Evolutionary conservation across 2,329 filamentous ascomycete species (phyloP), one percentile per base, ranked within the genome.

Genomic region (Neodidymelliopsis sp.): DNA sequence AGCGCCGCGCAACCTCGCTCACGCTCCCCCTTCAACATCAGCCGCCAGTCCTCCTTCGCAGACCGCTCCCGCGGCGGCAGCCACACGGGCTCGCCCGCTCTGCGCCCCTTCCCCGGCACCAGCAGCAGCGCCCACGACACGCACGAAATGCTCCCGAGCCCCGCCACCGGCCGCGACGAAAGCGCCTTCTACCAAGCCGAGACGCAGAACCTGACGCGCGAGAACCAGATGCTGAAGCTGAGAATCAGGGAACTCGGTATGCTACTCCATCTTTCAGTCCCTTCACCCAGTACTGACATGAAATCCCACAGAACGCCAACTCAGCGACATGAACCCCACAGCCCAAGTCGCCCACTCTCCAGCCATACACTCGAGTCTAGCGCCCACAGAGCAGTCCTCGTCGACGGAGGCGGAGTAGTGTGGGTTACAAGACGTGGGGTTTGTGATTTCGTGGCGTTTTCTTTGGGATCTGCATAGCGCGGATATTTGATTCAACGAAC

Each of bases 151-250:
- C 73, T 81, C 36, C 77, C 88, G 1, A 82, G 81, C n/a, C 63
- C 72, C 2, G 63, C 65, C 0, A 59, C 54, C 0, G 42, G 46
- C 6, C 79, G 88, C 13, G 89, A 91, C 62, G 89, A 92, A 68
- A 86, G 82, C 56, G 86, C 87, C 1, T 91, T 91, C 69, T 92
- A 92, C 63, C 88, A 91, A 69, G 89, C 89, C 4, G 89, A 93
- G 74, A 90, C 88, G 1, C 87, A 90, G 72, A 91, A 84, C 74
- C 73, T 93, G 62, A 82, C 85, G 16, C 80, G 89, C 19, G 89
- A 92, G 75, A 93, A 92, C 60, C 89, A 92, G 72, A 91, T 93
- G 89, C 76, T 93, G 40, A 85, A 87, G 53, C 81, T 86, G 67
- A 81, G 89, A 37, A 89, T 91, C 50, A 80, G 86, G 25, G 88